A percentile compares a stretch with the other conserved stretches of the same genome.
These are phyloP conservation scores for Earliella scabrosa DNA, from an alignment of 1,284 basidiomycete genomes.

Conservation along the genomic window DNA sequence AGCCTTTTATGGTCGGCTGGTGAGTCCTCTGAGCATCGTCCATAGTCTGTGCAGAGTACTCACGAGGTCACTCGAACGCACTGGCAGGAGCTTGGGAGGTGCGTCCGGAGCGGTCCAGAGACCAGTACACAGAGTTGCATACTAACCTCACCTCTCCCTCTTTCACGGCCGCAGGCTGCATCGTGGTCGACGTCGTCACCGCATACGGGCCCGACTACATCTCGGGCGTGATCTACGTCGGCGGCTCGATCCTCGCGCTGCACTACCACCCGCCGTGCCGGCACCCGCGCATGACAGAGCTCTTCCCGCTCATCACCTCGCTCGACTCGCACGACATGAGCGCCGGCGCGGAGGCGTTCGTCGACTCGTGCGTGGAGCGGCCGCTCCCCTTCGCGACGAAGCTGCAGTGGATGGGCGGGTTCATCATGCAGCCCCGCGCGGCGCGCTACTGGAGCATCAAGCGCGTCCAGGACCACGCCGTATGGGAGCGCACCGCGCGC, in stretches of 20 bases:
- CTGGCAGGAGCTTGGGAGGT: conserved; percentile 47
- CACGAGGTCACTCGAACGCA: too few relatives aligned
- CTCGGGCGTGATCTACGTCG: conserved; percentile 41
- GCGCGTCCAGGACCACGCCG: conserved; percentile 38
- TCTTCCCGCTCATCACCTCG: conserved; percentile 33
- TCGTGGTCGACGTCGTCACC: conserved; percentile 42
- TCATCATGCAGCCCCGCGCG: conserved; percentile 38
- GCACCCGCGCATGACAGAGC: conserved; percentile 36
- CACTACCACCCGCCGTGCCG: conserved; percentile 27
- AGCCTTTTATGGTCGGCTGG: conserved; percentile 45
- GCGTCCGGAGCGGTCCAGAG: conserved; percentile 12
- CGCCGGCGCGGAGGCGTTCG: conserved; percentile 35
- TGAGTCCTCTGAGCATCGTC: conserved; percentile 25
- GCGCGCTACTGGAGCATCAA: conserved; percentile 31
- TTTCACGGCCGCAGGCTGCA: conserved; percentile 33
- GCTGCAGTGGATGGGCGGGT: conserved; percentile 40
- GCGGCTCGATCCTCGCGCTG: conserved; percentile 30
- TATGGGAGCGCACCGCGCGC: conserved; percentile 35
- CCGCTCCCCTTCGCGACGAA: conserved; percentile 37
- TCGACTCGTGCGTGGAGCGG: conserved; percentile 35
- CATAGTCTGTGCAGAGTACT: neutral
- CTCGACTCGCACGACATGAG: conserved; percentile 34
- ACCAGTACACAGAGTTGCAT: too few relatives aligned
- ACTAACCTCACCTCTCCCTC: neutral
- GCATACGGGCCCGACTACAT: conserved; percentile 39